These are phyloP conservation scores for Lupinus albus DNA, from an alignment of 306 rosid genomes.

Conservation along the genomic window DNA sequence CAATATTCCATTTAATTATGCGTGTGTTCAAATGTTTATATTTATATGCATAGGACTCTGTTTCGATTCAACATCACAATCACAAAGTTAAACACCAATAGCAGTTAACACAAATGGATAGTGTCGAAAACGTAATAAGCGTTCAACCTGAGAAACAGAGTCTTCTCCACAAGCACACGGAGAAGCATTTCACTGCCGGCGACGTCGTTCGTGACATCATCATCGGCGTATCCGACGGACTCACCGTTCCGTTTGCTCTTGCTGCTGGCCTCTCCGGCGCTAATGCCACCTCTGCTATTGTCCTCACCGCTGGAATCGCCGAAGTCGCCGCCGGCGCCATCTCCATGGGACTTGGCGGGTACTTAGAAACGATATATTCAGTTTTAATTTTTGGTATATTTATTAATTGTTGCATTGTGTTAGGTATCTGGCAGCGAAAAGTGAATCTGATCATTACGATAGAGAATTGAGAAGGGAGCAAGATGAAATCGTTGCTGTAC, in stretches of 20 bases:
- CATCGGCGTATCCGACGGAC: slow-evolving; percentile 76
- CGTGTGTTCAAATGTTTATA: no score
- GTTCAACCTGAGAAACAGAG: slow-evolving; percentile 49
- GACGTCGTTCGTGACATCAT: slow-evolving; percentile 69
- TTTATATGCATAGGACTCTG: no score
- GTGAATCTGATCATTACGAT: slow-evolving; percentile 82
- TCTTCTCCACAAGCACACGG: slow-evolving; percentile 58
- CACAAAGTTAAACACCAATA: not conserved
- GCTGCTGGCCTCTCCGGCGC: slow-evolving; percentile 78
- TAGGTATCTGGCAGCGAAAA: slow-evolving; percentile 89
- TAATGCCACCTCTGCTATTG: slow-evolving; percentile 63
- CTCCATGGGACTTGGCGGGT: slow-evolving; percentile 93
- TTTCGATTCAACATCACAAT: slow-evolving; percentile 9
- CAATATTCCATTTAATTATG: no score
- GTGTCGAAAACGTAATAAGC: not conserved
- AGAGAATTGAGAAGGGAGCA: slow-evolving; percentile 80
- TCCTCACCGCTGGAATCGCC: slow-evolving; percentile 76
- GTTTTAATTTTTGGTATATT: not conserved
- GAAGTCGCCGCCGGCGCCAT: slow-evolving; percentile 79
- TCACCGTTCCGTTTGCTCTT: slow-evolving; percentile 75
- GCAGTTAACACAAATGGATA: slow-evolving; percentile 36
- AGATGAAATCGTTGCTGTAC: slow-evolving; percentile 75
- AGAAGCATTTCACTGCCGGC: slow-evolving; percentile 72
- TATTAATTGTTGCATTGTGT: not conserved
- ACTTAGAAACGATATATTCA: not conserved